Base-by-base conservation (phyloP, 2,329 filamentous ascomycete genomes). In the Leptographium lundbergii region DNA sequence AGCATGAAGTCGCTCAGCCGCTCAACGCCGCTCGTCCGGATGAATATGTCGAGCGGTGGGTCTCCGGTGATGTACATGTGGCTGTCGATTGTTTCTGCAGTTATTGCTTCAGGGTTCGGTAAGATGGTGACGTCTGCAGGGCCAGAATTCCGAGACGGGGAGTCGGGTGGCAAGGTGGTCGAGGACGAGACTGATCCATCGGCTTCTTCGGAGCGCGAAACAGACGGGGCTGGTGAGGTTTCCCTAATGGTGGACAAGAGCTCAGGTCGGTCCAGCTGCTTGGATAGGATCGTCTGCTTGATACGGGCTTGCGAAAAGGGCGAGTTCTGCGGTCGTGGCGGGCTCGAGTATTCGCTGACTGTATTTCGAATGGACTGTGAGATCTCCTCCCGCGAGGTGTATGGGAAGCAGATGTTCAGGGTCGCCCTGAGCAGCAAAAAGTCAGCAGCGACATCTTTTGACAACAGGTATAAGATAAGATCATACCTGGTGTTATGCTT, bases 1-100 rank as follows among this genome's bases (percentile, higher is more conserved):
- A 99, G 84, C 91, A 99, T 94, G 67, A 97, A 99, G 70, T 99
- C 94, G 69, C 91, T 96, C 61, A 99, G 76, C 55, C 94, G 82
- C 71, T 91, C 87, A 17, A 99, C 94, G 32, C 91, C 92, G 63
- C 91, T 96, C 5, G 94, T 99, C 56, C 94, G 84, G 56, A 99
- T 81, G 58, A 99, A 85, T 14, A 99, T 80, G 68, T 99, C 94
- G 50, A 97, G 76, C 0, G 94, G 94, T 19, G 94, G 94, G 62
- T 88, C 86, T 57, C 84, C 83, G 55, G 87, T 82, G 4, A 92
- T 97, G 73, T 95, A 94, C 75, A 95, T 89, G 73, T 96, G 90
- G 61, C 84, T 82, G 58, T 86, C 87, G 58, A 99, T 77, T 0
- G 88, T 95, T 62, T 90, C 84, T 34, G 85, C 79, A 1, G 88